These are phyloP conservation scores for Pelargonium cotyledonis DNA, from an alignment of 441 rosid species.

Conservation along the genomic window DNA sequence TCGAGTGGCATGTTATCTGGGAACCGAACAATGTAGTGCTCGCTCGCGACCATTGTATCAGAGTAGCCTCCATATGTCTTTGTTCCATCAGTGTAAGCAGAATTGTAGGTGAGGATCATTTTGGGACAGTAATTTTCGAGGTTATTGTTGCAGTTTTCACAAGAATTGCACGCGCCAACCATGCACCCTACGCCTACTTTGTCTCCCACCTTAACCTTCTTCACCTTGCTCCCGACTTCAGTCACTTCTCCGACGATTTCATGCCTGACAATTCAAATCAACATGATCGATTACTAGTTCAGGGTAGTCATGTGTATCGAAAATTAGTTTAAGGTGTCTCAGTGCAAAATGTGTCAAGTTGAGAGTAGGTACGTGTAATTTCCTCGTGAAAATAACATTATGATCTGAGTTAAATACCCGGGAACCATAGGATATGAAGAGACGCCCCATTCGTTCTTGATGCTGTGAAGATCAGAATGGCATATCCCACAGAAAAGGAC, in stretches of 20 bases:
- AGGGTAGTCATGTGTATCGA: too few relatives aligned
- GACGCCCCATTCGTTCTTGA: slow-evolving; percentile 45
- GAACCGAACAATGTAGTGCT: slow-evolving; percentile 35
- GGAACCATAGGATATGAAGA: slow-evolving; percentile 49
- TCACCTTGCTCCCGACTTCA: slow-evolving; percentile 40
- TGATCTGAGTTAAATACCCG: slow-evolving; percentile 29
- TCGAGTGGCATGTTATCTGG: slow-evolving; percentile 40
- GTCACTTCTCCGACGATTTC: slow-evolving; percentile 19
- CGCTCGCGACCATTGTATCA: slow-evolving; percentile 35
- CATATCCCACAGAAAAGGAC: slow-evolving; percentile 56
- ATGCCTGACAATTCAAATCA: slow-evolving; percentile 29
- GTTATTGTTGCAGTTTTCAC: slow-evolving; percentile 32
- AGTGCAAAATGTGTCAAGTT: too few relatives aligned
- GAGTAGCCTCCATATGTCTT: slow-evolving; percentile 48
- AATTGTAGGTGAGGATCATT: slow-evolving; percentile 28
- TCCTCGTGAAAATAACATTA: too few relatives aligned
- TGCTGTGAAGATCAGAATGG: slow-evolving; percentile 44
- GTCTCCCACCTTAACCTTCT: slow-evolving; percentile 40
- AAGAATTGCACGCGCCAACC: slow-evolving; percentile 19
- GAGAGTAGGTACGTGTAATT: too few relatives aligned
- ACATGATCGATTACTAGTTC: too few relatives aligned
- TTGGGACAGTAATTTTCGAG: slow-evolving; percentile 47
- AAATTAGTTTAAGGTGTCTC: too few relatives aligned
- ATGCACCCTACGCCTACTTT: slow-evolving; percentile 40
- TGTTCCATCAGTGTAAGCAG: slow-evolving; percentile 31